A percentile compares a stretch with the other conserved stretches of the same genome.
phyloP scores from a whole-genome alignment of 257 asterid genomes.

The Paulownia fortunei region DNA sequence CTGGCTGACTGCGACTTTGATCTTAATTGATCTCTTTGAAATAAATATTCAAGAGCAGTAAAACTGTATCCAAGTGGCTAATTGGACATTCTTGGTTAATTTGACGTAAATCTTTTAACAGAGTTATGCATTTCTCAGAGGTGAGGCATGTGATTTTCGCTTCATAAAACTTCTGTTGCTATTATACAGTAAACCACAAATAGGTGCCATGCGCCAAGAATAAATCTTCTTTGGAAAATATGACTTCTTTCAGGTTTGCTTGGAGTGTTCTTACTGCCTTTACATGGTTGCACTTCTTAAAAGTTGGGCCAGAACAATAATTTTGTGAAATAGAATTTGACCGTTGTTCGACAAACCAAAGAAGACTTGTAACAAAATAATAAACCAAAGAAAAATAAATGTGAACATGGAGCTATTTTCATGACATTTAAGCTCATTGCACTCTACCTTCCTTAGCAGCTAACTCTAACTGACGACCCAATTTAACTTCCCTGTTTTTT shows the following conservation, averaged over 20 bases:
- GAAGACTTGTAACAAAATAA: background rate
- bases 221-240: background rate
- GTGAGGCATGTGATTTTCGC: background rate
- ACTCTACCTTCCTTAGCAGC: background rate
- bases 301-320: conserved; percentile 4
- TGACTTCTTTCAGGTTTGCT: background rate
- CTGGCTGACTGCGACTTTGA: conserved; percentile 6
- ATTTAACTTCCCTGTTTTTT: background rate
- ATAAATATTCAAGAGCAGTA: background rate
- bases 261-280: background rate
- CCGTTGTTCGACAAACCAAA: background rate
- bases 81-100: conserved; percentile 14
- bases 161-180: background rate
- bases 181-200: background rate
- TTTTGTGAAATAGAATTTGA: background rate
- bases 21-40: conserved; percentile 1
- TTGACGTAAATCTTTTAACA: background rate
- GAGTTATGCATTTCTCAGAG: conserved; percentile 15
- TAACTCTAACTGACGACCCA: background rate
- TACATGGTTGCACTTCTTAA: background rate
- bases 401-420: background rate
- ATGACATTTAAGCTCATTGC: background rate
- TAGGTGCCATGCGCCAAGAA: background rate
- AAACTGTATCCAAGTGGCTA: background rate
- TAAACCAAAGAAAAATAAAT: background rate